Evolutionary conservation across 169 alveolate genomes (phyloP).

Genomic region (Plasmodium falciparum): DNA sequence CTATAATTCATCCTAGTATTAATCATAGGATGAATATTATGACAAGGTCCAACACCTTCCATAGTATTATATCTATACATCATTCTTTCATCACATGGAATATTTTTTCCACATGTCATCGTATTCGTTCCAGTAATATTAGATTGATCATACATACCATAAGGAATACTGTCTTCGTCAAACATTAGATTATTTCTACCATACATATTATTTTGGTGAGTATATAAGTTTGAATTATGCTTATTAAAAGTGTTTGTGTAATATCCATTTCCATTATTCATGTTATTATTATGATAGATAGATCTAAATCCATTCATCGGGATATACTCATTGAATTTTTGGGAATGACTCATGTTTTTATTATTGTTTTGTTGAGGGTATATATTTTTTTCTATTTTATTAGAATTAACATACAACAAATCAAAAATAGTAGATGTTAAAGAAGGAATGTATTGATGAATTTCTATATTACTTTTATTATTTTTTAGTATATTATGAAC

Average conservation of each 20-base stretch:
- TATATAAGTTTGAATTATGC: slow-evolving; percentile 39
- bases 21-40: slow-evolving; percentile 41
- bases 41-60: slow-evolving; percentile 17
- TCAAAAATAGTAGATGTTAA: slow-evolving; percentile 1
- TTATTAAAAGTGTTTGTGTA: slow-evolving; percentile 49
- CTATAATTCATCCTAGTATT: slow-evolving; percentile 33
- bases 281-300: slow-evolving; percentile 35
- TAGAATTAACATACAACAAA: neutral
- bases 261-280: slow-evolving; percentile 44
- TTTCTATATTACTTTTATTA: slow-evolving; percentile 23
- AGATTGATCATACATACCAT: slow-evolving; percentile 73
- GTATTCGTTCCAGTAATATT: slow-evolving; percentile 66
- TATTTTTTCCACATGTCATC: slow-evolving; percentile 38
- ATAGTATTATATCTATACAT: slow-evolving; percentile 51
- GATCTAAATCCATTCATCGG: slow-evolving; percentile 63
- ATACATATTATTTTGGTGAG: slow-evolving; percentile 75
- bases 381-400: neutral
- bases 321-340: slow-evolving; percentile 43
- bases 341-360: slow-evolving; percentile 19
- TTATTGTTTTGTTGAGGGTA: neutral
- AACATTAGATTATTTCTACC: slow-evolving; percentile 72
- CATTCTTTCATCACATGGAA: slow-evolving; percentile 23
- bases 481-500: slow-evolving; percentile 51
- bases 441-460: slow-evolving; percentile 49
- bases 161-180: slow-evolving; percentile 58